Evolutionary conservation across 208 protist genomes (phyloP).

Genomic region (Trypanosoma caninum): DNA sequence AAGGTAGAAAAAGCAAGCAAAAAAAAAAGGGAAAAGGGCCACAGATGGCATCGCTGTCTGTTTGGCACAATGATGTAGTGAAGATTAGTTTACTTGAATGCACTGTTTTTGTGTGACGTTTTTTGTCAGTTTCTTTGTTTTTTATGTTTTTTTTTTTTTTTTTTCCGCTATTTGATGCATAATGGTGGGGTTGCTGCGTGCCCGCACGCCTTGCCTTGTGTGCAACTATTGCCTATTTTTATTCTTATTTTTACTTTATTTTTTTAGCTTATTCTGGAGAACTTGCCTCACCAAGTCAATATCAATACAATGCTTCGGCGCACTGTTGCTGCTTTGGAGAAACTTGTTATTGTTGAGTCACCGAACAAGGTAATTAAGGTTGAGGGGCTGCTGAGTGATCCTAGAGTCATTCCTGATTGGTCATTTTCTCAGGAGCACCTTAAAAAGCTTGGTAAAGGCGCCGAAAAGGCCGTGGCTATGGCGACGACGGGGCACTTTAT

Average conservation of each 20-base stretch:
- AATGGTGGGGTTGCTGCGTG: not conserved
- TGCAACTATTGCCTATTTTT: slow-evolving; percentile 4
- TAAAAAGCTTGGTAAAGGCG: slow-evolving; percentile 38
- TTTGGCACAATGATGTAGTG: not conserved
- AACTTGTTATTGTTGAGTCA: slow-evolving; percentile 90
- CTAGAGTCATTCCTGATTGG: slow-evolving; percentile 81
- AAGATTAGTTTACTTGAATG: not conserved
- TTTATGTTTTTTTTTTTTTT: slow-evolving; percentile 1
- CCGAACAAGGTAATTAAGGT: slow-evolving; percentile 92
- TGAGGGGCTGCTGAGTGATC: slow-evolving; percentile 75
- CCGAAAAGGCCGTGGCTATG: slow-evolving; percentile 78
- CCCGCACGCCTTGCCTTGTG: not conserved
- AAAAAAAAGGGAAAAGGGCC: not conserved
- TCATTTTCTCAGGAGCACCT: slow-evolving; percentile 57
- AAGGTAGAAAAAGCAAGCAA: not conserved
- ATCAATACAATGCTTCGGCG: slow-evolving; percentile 50
- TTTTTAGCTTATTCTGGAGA: slow-evolving; percentile 10
- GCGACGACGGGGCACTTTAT: slow-evolving; percentile 89
- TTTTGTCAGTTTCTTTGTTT: not conserved
- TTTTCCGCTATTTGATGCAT: not conserved
- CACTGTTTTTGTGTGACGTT: not conserved
- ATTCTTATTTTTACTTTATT: slow-evolving; percentile 1
- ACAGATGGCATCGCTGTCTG: not conserved
- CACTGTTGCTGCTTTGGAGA: slow-evolving; percentile 50
- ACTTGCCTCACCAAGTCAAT: slow-evolving; percentile 2